phyloP scores from a whole-genome alignment of 1,139 yeast genomes.

The Pneumocystis sp. region DNA sequence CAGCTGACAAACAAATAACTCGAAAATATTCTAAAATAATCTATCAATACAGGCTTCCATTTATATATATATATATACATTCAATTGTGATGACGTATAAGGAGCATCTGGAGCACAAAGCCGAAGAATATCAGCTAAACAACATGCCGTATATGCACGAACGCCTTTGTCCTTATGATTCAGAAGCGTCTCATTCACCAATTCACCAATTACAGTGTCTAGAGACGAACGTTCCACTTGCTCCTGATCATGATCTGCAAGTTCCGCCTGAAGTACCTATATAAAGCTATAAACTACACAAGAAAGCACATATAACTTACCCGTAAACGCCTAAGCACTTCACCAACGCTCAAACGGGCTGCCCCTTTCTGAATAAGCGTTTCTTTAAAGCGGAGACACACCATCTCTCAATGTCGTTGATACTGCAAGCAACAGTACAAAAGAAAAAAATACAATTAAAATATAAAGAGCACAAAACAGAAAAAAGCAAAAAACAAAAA shows the following conservation, averaged over 20 bases:
- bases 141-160: slow-evolving; percentile 56
- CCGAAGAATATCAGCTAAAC: slow-evolving; percentile 61
- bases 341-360: background rate
- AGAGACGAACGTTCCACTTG: slow-evolving; percentile 34
- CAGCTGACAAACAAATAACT: slow-evolving; percentile 44
- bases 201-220: slow-evolving; percentile 34
- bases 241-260: slow-evolving; percentile 49
- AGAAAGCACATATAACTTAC: background rate
- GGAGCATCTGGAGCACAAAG: slow-evolving; percentile 89
- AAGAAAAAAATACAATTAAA: background rate
- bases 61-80: slow-evolving; percentile 25
- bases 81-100: slow-evolving; percentile 47
- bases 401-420: background rate
- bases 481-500: background rate
- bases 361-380: background rate
- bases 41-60: background rate
- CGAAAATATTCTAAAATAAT: slow-evolving; percentile 18
- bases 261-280: slow-evolving; percentile 40
- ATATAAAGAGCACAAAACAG: background rate
- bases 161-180: slow-evolving; percentile 54
- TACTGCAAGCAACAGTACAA: background rate
- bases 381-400: background rate
- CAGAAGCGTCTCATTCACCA: slow-evolving; percentile 44
- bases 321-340: background rate
- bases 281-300: background rate